Conservation (phyloP, 306 rosid species). For the Cucurbita moschata region DNA sequence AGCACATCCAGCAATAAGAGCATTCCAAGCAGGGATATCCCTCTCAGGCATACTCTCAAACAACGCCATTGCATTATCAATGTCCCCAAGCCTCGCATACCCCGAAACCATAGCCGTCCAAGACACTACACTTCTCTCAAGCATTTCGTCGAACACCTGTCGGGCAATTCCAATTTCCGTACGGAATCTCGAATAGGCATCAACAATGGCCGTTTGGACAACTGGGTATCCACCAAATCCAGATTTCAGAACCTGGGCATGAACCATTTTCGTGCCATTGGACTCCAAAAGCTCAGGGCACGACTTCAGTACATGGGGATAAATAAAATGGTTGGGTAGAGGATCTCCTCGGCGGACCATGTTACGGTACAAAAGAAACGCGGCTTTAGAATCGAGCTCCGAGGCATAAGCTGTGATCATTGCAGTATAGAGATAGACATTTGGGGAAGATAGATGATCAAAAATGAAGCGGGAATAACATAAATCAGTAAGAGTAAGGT, state of each 20-base stretch:
- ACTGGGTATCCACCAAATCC: conserved; percentile 44
- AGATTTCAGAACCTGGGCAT: conserved; percentile 41
- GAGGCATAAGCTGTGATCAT: conserved; percentile 55
- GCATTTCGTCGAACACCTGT: conserved; percentile 60
- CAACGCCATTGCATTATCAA: conserved; percentile 32
- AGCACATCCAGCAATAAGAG: conserved; percentile 55
- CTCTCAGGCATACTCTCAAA: conserved; percentile 50
- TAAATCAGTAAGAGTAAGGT: conserved; percentile 34
- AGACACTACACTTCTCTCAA: conserved; percentile 41
- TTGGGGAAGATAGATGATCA: conserved; percentile 33
- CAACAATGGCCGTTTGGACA: conserved; percentile 53
- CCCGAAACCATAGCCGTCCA: conserved; percentile 66
- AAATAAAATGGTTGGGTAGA: conserved; percentile 42
- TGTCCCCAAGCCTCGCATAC: conserved; percentile 44
- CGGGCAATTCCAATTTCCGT: conserved; percentile 17
- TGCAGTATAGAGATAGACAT: conserved; percentile 50
- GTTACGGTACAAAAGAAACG: conserved; percentile 23
- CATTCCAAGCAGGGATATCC: conserved; percentile 70
- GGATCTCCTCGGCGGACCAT: conserved; percentile 29
- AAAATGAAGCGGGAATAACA: conserved; percentile 47
- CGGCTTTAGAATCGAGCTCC: conserved; percentile 19
- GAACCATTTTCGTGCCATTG: conserved; percentile 19
- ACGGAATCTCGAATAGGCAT: conserved; percentile 28
- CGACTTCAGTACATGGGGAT: conserved; percentile 46
- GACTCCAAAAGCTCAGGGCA: conserved; percentile 20